Conservation (phyloP, 768 basidiomycete genomes). For the Russula olivacea region DNA sequence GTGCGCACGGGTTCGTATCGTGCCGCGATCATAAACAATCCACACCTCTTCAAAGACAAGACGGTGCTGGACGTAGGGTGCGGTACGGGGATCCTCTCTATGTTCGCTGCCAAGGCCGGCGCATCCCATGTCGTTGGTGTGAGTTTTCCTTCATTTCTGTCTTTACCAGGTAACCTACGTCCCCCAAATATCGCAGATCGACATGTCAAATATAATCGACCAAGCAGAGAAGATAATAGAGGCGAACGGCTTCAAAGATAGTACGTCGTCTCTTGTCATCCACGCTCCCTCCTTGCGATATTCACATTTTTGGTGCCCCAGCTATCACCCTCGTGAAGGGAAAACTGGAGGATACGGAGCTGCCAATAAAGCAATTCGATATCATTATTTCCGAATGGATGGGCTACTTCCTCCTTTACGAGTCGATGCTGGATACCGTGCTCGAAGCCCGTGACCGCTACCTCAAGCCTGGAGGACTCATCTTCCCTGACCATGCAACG, state of each 20-base stretch:
- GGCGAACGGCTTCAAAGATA: constrained; percentile 93
- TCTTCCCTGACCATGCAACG: constrained; percentile 94
- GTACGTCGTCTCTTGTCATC: constrained; percentile 45
- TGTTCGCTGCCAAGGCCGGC: constrained; percentile 97
- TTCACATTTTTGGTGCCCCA: constrained; percentile 31
- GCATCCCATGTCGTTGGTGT: constrained; percentile 92
- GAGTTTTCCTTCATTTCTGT: constrained; percentile 30
- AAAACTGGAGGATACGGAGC: constrained; percentile 88
- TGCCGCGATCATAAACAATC: constrained; percentile 88
- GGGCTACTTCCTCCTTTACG: constrained; percentile 99
- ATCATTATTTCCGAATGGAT: constrained; percentile 99
- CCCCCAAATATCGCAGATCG: constrained; percentile 55
- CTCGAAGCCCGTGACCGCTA: constrained; percentile 95
- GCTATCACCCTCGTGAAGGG: constrained; percentile 96
- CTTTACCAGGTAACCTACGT: neutral
- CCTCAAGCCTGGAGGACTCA: constrained; percentile 81
- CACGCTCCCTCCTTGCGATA: neutral
- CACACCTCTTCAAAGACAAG: constrained; percentile 94
- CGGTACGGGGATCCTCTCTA: constrained; percentile 95
- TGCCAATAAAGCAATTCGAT: constrained; percentile 89
- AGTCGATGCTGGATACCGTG: constrained; percentile 99
- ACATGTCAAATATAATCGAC: constrained; percentile 99
- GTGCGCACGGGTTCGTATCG: constrained; percentile 96
- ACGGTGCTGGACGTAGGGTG: constrained; percentile 97
- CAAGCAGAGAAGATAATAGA: constrained; percentile 96